phyloP scores from a whole-genome alignment of 805 yeast genomes.

The Isabelozyma pseudorhagii region DNA sequence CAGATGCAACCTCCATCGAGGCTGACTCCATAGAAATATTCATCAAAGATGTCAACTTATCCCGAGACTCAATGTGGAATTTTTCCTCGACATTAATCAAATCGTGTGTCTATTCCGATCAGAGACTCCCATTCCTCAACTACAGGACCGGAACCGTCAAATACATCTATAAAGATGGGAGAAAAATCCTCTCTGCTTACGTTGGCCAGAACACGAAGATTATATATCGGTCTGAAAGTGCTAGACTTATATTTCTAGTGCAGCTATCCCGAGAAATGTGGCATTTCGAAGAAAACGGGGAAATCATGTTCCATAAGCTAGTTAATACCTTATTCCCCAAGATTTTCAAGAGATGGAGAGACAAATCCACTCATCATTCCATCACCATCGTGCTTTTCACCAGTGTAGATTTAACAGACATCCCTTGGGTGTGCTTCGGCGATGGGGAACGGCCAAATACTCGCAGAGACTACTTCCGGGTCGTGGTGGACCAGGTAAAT shows the following conservation, averaged over 20 bases:
- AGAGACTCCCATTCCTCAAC: conserved; percentile 60
- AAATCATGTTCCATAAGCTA: conserved; percentile 86
- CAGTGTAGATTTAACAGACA: conserved; percentile 59
- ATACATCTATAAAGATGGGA: conserved; percentile 64
- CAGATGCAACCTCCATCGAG: conserved; percentile 47
- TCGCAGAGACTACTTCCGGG: conserved; percentile 79
- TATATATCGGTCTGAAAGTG: conserved; percentile 88
- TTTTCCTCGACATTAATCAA: conserved; percentile 60
- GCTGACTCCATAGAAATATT: conserved; percentile 82
- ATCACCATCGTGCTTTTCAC: conserved; percentile 88
- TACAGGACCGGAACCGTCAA: conserved; percentile 62
- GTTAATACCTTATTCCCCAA: conserved; percentile 91
- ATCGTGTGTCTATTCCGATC: conserved; percentile 64
- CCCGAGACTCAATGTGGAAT: conserved; percentile 93
- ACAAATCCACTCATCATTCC: conserved; percentile 82
- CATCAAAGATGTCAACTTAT: conserved; percentile 73
- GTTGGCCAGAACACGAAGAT: conserved; percentile 72
- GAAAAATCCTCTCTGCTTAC: conserved; percentile 69
- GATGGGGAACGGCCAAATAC: conserved; percentile 71
- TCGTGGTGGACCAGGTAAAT: conserved; percentile 92
- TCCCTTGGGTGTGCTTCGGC: conserved; percentile 54
- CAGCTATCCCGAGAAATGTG: conserved; percentile 96
- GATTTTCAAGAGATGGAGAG: conserved; percentile 84
- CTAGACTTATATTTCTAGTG: conserved; percentile 74
- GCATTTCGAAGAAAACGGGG: conserved; percentile 97